Conservation (phyloP, 352 stramenopile species). For the Phytophthora sansomeana region DNA sequence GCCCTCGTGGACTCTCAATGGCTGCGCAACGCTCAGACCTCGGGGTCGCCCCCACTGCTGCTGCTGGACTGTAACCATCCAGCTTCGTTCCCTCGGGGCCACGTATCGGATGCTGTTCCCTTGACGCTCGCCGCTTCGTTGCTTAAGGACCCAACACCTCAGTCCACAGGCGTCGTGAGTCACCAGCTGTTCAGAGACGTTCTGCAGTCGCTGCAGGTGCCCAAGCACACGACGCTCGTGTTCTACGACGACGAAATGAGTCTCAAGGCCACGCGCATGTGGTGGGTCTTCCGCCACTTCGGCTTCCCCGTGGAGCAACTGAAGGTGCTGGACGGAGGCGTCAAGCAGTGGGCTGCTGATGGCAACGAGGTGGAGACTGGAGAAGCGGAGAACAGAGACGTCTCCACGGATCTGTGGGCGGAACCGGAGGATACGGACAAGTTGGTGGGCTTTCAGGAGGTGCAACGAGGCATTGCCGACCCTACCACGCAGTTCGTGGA, state of each 20-base stretch:
- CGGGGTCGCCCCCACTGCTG: constrained; percentile 34
- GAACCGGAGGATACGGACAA: constrained; percentile 27
- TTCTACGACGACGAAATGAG: constrained; percentile 85
- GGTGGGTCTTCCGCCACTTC: constrained; percentile 85
- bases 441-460: constrained; percentile 37
- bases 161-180: constrained; percentile 55
- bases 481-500: constrained; percentile 43
- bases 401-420: constrained; percentile 13
- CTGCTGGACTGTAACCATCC: constrained; percentile 73
- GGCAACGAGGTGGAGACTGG: constrained; percentile 53
- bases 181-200: constrained; percentile 51
- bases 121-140: constrained; percentile 55
- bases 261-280: constrained; percentile 72
- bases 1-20: constrained; percentile 53
- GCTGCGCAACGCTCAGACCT: constrained; percentile 34
- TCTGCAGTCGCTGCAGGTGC: constrained; percentile 52
- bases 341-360: constrained; percentile 71
- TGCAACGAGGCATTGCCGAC: constrained; percentile 45
- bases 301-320: constrained; percentile 77
- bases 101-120: constrained; percentile 55
- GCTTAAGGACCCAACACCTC: constrained; percentile 58
- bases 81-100: constrained; percentile 54
- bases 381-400: constrained; percentile 18
- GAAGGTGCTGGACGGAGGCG: constrained; percentile 80
- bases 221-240: constrained; percentile 64